Evolutionary conservation across 768 basidiomycete species (phyloP).

Genomic region (Gyrodon lividus): DNA sequence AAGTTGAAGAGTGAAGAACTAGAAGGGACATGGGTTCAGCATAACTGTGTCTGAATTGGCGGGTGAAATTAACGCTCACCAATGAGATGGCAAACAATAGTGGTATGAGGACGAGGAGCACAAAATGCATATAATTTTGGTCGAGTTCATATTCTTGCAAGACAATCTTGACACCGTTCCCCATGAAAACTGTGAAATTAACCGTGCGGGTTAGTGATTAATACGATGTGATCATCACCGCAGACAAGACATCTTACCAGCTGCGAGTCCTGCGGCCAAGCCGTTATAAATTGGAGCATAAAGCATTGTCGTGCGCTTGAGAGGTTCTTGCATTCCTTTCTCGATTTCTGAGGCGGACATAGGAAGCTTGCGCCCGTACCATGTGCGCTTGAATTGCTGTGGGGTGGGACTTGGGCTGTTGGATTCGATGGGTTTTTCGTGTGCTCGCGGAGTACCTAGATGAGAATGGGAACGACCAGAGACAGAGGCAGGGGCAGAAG

Average conservation of each 20-base stretch:
- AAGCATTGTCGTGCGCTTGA: conserved; percentile 18
- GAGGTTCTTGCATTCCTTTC: conserved; percentile 19
- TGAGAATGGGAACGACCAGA: conserved; percentile 38
- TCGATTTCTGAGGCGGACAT: conserved; percentile 33
- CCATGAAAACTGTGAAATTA: conserved; percentile 53
- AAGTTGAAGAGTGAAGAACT: conserved; percentile 45
- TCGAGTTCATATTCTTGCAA: conserved; percentile 54
- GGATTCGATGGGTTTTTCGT: conserved; percentile 15
- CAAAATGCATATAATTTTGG: conserved; percentile 39
- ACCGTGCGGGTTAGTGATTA: conserved; percentile 4
- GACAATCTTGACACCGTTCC: conserved; percentile 61
- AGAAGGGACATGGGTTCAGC: conserved; percentile 9
- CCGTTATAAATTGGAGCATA: conserved; percentile 31
- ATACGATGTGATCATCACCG: background rate
- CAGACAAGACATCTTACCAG: conserved; percentile 8
- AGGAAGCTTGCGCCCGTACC: conserved; percentile 58
- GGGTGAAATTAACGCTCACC: conserved; percentile 22
- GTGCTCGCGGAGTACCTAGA: conserved; percentile 15
- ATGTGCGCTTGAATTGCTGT: conserved; percentile 44
- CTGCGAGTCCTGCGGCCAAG: conserved; percentile 25
- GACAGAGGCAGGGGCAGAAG: conserved; percentile 32
- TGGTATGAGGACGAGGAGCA: conserved; percentile 41
- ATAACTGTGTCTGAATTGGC: background rate
- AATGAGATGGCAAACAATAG: conserved; percentile 48
- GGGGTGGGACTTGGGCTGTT: conserved; percentile 24